Conservation (phyloP, 1,284 basidiomycete genomes). For the Erythrobasidium hasegawianum region DNA sequence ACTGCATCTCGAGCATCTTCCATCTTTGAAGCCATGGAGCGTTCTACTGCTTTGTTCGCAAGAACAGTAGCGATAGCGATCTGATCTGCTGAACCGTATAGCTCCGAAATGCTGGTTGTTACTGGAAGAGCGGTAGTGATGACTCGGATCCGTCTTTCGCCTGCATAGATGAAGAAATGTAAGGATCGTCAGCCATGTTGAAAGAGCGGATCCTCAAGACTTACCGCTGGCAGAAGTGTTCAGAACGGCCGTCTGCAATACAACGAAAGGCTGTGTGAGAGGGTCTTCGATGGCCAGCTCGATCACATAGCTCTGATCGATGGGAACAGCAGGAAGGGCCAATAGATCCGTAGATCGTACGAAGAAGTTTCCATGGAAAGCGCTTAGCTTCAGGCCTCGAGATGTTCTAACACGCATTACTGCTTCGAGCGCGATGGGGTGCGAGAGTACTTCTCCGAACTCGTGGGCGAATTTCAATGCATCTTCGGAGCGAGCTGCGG, state of each 20-base stretch:
- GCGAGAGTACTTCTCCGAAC: conserved; percentile 86
- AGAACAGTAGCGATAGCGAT: conserved; percentile 83
- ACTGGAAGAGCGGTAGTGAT: conserved; percentile 89
- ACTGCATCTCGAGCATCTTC: conserved; percentile 92
- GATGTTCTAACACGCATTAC: conserved; percentile 96
- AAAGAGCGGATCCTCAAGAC: conserved; percentile 38
- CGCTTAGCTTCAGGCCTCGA: conserved; percentile 89
- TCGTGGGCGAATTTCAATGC: conserved; percentile 97
- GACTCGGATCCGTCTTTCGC: conserved; percentile 92
- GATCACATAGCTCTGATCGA: conserved; percentile 94
- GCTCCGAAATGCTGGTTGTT: conserved; percentile 84
- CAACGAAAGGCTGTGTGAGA: conserved; percentile 85
- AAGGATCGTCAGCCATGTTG: background rate
- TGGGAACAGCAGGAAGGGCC: conserved; percentile 91
- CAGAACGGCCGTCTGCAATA: conserved; percentile 91
- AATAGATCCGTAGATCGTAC: conserved; percentile 95
- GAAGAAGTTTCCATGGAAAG: conserved; percentile 99
- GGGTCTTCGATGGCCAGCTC: conserved; percentile 97
- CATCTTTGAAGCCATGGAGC: conserved; percentile 75
- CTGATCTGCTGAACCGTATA: conserved; percentile 94
- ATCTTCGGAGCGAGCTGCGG: conserved; percentile 87
- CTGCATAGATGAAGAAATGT: conserved; percentile 49
- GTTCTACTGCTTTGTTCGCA: conserved; percentile 96
- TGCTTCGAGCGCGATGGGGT: conserved; percentile 93
- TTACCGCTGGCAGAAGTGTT: conserved; percentile 92